Percentiles rank a stretch among this genome's conserved stretches.
phyloP scores from a whole-genome alignment of 176 grass and related monocot genomes.

The Bromus sterilis region DNA sequence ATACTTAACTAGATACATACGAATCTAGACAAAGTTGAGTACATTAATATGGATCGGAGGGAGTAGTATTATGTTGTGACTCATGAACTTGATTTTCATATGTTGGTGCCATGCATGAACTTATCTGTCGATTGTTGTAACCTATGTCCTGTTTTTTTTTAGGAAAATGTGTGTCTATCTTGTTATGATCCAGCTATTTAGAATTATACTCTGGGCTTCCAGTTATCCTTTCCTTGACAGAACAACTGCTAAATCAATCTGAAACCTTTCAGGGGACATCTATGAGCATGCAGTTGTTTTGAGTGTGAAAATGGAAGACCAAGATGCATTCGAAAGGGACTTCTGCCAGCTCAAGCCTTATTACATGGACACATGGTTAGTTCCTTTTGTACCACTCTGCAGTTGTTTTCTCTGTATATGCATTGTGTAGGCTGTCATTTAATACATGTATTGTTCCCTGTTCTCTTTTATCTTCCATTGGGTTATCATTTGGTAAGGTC shows the following conservation, averaged over 20 bases:
- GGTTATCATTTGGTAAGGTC: background rate
- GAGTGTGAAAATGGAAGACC: conserved; percentile 96
- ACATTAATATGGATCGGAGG: no score
- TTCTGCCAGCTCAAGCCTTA: conserved; percentile 93
- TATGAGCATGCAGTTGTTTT: conserved; percentile 80
- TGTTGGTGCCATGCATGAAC: background rate
- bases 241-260: background rate
- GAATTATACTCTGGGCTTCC: background rate
- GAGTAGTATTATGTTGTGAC: background rate
- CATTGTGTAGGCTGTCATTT: background rate
- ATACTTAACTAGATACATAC: no score
- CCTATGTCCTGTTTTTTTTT: background rate
- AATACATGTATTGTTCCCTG: background rate
- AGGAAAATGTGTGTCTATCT: background rate
- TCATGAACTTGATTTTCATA: background rate
- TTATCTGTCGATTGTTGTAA: background rate
- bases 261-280: conserved; percentile 69
- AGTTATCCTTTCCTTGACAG: background rate
- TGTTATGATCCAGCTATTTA: background rate
- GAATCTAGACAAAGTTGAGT: no score
- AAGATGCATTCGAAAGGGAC: conserved; percentile 89
- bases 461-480: background rate
- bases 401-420: background rate
- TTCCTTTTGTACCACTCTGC: background rate
- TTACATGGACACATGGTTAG: conserved; percentile 90